phyloP scores from a whole-genome alignment of 176 grass and related monocot genomes.

The Hyparrhenia diplandra region DNA sequence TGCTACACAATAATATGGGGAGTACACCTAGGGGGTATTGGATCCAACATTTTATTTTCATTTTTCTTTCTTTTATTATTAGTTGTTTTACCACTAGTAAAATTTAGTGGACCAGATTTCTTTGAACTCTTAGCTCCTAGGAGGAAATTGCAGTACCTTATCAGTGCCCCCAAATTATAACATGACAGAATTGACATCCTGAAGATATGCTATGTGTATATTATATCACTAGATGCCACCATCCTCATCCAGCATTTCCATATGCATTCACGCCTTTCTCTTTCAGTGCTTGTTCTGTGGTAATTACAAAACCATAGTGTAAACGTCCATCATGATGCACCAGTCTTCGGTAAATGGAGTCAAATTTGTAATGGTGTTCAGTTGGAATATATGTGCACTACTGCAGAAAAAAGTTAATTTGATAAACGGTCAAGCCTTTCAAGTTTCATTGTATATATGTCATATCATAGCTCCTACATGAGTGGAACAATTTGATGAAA shows the following conservation, averaged over 20 bases:
- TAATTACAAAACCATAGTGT: neutral
- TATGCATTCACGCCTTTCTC: neutral
- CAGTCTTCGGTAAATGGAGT: no score
- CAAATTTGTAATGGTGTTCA: no score
- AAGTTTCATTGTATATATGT: no score
- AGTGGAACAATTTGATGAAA: neutral
- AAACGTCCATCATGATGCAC: no score
- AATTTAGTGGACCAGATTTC: neutral
- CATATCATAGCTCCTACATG: constrained; percentile 4
- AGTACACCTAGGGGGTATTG: neutral
- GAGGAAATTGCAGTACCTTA: neutral
- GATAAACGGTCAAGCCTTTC: no score
- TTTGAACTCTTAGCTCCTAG: neutral
- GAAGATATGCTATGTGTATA: neutral
- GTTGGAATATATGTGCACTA: no score
- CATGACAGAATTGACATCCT: constrained; percentile 18
- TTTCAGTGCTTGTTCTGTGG: constrained; percentile 5
- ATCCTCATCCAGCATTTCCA: neutral
- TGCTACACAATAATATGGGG: no score
- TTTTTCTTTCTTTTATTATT: neutral
- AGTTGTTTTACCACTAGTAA: neutral
- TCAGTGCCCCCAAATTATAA: neutral
- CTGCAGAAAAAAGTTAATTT: no score
- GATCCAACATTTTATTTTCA: neutral
- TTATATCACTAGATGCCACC: neutral